Conservation (phyloP, 345 rosid species). For the Eucalyptus regnans region DNA sequence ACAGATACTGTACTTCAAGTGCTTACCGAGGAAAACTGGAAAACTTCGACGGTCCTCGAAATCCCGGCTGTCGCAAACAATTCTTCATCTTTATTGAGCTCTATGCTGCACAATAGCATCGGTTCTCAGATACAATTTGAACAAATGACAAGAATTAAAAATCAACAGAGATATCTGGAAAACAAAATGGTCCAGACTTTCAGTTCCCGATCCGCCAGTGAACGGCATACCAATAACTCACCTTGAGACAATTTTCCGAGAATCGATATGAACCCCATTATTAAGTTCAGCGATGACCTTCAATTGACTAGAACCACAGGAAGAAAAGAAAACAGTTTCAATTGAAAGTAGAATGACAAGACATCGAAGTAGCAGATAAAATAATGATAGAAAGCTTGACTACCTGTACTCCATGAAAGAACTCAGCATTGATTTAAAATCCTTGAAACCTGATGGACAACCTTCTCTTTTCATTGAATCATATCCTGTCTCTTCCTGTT, state of each 20-base stretch:
- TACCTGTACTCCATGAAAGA: conserved; percentile 48
- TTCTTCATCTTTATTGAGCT: conserved; percentile 57
- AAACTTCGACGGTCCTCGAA: conserved; percentile 45
- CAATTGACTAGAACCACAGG: conserved; percentile 27
- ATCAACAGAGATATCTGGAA: background rate
- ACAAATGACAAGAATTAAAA: background rate
- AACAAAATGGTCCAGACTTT: background rate
- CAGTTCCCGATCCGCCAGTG: background rate
- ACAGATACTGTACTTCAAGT: background rate
- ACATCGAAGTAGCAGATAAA: background rate
- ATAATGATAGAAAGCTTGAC: background rate
- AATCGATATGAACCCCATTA: conserved; percentile 39
- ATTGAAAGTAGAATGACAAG: background rate
- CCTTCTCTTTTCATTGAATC: conserved; percentile 16
- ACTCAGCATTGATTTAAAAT: conserved; percentile 34
- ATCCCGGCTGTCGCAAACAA: conserved; percentile 62
- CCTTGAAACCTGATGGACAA: conserved; percentile 33
- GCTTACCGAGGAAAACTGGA: conserved; percentile 48
- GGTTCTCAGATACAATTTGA: background rate
- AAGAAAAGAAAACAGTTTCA: background rate
- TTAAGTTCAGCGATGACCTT: conserved; percentile 49
- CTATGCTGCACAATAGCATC: conserved; percentile 27
- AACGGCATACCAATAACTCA: background rate
- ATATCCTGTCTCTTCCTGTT: conserved; percentile 21
- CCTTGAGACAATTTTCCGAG: conserved; percentile 49